Conservation (phyloP, 2,329 filamentous ascomycete genomes). For the Xylaria sp. region DNA sequence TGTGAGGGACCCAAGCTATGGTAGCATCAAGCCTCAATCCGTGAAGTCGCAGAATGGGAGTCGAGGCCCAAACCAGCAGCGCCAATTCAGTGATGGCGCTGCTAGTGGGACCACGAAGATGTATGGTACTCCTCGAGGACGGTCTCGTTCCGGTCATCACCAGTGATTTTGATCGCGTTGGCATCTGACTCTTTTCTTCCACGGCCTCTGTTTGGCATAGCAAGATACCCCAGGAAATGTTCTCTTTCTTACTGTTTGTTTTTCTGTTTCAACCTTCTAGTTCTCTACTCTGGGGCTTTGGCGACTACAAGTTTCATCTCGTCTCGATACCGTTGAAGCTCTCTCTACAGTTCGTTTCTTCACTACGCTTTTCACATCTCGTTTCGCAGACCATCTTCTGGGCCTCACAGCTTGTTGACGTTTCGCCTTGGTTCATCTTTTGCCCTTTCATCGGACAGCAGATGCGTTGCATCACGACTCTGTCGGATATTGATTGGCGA, state of each 20-base stretch:
- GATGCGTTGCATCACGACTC: not conserved
- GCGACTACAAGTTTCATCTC: slow-evolving; percentile 8
- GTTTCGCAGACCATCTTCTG: not conserved
- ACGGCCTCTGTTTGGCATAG: not conserved
- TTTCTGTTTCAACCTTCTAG: not conserved
- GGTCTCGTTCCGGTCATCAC: not conserved
- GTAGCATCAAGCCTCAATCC: not conserved
- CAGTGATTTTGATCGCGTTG: slow-evolving; percentile 17
- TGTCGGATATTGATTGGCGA: slow-evolving; percentile 1
- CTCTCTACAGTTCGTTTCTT: not conserved
- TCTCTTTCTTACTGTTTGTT: not conserved
- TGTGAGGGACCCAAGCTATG: not conserved
- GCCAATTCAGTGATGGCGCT: slow-evolving; percentile 37
- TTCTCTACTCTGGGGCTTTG: not conserved
- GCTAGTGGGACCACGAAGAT: slow-evolving; percentile 33
- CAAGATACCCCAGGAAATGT: not conserved
- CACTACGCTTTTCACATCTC: not conserved
- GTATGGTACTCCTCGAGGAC: slow-evolving; percentile 24
- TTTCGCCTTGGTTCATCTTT: slow-evolving; percentile 4
- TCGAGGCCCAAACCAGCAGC: slow-evolving; percentile 23
- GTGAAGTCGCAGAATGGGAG: slow-evolving; percentile 28
- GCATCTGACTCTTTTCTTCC: not conserved
- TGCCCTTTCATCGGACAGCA: not conserved
- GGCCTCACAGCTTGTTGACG: not conserved
- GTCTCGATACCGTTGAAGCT: slow-evolving; percentile 1